These are phyloP conservation scores for Helianthus tuberosus DNA, from an alignment of 129 eudicot genomes.

Conservation along the genomic window DNA sequence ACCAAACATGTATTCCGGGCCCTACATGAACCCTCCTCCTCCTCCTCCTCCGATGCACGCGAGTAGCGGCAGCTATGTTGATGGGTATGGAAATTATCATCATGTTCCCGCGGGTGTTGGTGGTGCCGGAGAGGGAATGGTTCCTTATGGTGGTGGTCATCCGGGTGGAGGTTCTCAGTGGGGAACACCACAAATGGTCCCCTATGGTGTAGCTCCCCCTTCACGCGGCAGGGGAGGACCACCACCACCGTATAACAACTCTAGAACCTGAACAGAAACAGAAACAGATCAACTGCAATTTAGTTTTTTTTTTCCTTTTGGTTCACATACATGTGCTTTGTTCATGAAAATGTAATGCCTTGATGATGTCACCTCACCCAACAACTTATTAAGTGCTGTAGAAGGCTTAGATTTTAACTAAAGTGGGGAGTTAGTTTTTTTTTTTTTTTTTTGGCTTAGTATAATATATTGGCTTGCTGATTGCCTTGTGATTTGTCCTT, in stretches of 20 bases:
- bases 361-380: not conserved
- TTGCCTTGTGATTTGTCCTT: too few relatives aligned
- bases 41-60: slow-evolving; percentile 44
- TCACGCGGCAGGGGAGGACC: slow-evolving; percentile 46
- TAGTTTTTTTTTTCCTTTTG: slow-evolving; percentile 3
- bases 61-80: slow-evolving; percentile 44
- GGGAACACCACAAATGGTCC: slow-evolving; percentile 30
- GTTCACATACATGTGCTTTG: slow-evolving; percentile 10
- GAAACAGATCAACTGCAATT: not conserved
- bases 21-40: slow-evolving; percentile 49
- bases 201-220: slow-evolving; percentile 33
- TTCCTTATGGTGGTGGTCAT: slow-evolving; percentile 38
- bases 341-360: too few relatives aligned
- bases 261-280: slow-evolving; percentile 22
- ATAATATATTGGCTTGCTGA: too few relatives aligned
- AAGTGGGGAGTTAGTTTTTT: slow-evolving; percentile 4
- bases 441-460: not conserved
- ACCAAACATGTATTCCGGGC: slow-evolving; percentile 40
- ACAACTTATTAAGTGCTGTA: slow-evolving; percentile 19
- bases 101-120: slow-evolving; percentile 38
- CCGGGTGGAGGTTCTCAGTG: slow-evolving; percentile 39
- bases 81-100: slow-evolving; percentile 41
- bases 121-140: slow-evolving; percentile 31
- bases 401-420: slow-evolving; percentile 24
- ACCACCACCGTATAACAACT: slow-evolving; percentile 27